Conservation (phyloP, 306 rosid species). For the Quercus variabilis region DNA sequence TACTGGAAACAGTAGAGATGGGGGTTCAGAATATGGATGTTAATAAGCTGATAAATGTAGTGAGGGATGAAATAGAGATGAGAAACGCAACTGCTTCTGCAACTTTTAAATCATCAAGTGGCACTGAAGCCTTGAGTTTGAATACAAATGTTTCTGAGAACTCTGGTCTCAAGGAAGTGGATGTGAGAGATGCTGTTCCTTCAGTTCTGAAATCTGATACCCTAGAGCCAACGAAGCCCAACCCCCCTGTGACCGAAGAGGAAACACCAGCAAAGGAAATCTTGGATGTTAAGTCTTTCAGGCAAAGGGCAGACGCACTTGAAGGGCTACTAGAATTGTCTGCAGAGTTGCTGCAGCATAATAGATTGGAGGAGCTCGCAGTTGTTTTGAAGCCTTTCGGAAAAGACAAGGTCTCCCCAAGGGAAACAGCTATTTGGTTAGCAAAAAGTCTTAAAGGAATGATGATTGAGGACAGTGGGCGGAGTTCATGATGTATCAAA, state of each 20-base stretch:
- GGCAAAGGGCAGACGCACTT: constrained; percentile 97
- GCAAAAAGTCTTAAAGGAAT: constrained; percentile 97
- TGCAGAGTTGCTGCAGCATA: constrained; percentile 86
- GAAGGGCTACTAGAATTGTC: constrained; percentile 95
- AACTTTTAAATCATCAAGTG: constrained; percentile 45
- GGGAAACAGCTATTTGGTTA: constrained; percentile 98
- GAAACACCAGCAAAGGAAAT: constrained; percentile 49
- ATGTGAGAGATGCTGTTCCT: constrained; percentile 32
- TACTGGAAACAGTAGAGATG: constrained; percentile 74
- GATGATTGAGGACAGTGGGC: constrained; percentile 73
- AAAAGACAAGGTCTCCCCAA: constrained; percentile 91
- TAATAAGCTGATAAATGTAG: constrained; percentile 65
- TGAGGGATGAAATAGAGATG: constrained; percentile 71
- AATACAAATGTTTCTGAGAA: constrained; percentile 47
- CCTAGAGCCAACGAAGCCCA: constrained; percentile 38
- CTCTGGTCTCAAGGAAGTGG: constrained; percentile 46
- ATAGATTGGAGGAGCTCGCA: constrained; percentile 84
- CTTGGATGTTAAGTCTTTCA: constrained; percentile 79
- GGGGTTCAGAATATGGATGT: constrained; percentile 89
- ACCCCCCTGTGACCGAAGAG: constrained; percentile 47
- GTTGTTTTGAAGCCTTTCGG: constrained; percentile 95
- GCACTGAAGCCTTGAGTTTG: constrained; percentile 48
- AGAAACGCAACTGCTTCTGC: constrained; percentile 38
- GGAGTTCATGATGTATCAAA: constrained; percentile 44
- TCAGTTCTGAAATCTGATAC: constrained; percentile 45